Evolutionary conservation across 257 asterid genomes (phyloP), one percentile per base, ranked within the genome.

Genomic region (Solanum piurae): DNA sequence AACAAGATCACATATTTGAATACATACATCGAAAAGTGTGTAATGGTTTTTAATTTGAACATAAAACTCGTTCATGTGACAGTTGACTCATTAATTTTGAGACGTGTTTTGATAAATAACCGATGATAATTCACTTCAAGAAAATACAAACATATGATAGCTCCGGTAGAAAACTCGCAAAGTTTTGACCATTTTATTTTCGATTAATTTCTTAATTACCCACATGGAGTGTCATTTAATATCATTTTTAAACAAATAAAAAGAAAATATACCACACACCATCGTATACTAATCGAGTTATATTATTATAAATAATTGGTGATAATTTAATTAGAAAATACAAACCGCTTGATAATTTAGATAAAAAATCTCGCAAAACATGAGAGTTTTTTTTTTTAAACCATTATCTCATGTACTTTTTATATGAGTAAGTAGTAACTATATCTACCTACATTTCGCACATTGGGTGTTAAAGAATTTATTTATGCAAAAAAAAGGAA

Each of bases 371-470:
- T 49, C 20, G 7, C 20, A 13, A 49, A 4, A 5, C 58, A 7
- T 5, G 6, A 13, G 20, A 14, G 6, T 5, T 49, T 5, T 49
- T 46, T 2, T 23, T 14, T 42, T 44, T 42, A 9, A 37, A 60
- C 34, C 73, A 66, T 25, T 12, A 25, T 25, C 18, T 66, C 73
- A 18, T 25, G 40, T 37, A 66, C 25, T 58, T 62, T n/a, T 66
- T n/a, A 34, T 7, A 34, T 34, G 29, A 86, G 71, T 76, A 87
- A n/a, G n/a, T n/a, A 83, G 3, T 33, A 46, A 18, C 46, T 88
- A 27, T 66, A 36, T 79, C 25, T 55, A 82, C 87, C 83, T 76
- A 52, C 91, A 82, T 82, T 82, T 82, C 29, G 86, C 69, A 82
- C 69, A 82, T 49, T 49, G 44, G 44, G 69, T 6, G 85, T 82